Percentiles rank a stretch among this genome's conserved stretches.
Conservation (phyloP, 1,139 yeast species). For the Pichia sp. region DNA sequence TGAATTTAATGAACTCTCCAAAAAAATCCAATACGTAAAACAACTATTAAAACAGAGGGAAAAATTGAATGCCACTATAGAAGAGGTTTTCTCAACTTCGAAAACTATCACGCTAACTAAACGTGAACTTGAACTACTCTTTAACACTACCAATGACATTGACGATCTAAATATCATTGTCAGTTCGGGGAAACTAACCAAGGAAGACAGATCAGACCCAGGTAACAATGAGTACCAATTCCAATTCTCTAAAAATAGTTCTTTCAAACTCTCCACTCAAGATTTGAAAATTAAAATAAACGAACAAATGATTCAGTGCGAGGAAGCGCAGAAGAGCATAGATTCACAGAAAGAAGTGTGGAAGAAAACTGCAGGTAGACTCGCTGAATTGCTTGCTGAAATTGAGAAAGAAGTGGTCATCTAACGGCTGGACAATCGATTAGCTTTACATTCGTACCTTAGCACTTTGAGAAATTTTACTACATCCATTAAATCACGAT, state of each 20-base stretch:
- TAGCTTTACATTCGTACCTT: too few relatives aligned
- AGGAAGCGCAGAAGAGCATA: conserved; percentile 17
- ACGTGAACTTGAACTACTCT: conserved; percentile 20
- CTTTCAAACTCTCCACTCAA: conserved; percentile 18
- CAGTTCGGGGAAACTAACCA: conserved; percentile 19
- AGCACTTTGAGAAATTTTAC: too few relatives aligned
- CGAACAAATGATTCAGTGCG: conserved; percentile 23
- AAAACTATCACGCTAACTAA: conserved; percentile 20
- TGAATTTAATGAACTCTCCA: conserved; percentile 16
- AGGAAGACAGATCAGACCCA: conserved; percentile 14
- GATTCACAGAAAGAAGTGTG: conserved; percentile 17
- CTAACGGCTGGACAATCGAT: too few relatives aligned
- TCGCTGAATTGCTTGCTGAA: conserved; percentile 5
- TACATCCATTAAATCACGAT: too few relatives aligned
- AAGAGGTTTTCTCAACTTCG: conserved; percentile 17
- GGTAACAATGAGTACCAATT: conserved; percentile 19
- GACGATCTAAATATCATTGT: conserved; percentile 19
- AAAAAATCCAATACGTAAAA: conserved; percentile 17
- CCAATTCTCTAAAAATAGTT: conserved; percentile 13
- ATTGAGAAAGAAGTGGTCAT: conserved; percentile 8
- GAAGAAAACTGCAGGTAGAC: conserved; percentile 14
- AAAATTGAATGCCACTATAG: conserved; percentile 19
- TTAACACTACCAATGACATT: conserved; percentile 21
- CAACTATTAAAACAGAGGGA: conserved; percentile 19
- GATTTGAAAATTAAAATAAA: conserved; percentile 20